Base-by-base conservation (phyloP, 257 asterid genomes). In the Solanum acaule region DNA sequence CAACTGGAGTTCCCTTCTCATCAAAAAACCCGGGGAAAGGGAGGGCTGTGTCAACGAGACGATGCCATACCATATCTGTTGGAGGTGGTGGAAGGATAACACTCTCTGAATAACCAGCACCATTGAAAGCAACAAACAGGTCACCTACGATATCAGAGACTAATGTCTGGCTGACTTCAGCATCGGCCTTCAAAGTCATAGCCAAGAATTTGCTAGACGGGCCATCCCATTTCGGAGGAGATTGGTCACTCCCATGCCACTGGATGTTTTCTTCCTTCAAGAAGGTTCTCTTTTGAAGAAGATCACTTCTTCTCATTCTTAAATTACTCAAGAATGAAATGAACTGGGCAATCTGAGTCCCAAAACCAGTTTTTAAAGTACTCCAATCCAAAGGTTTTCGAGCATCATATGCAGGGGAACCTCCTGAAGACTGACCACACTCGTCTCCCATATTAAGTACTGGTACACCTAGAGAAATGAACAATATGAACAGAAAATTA, bases 401-500 rank as follows among this genome's bases (percentile, higher is more conserved):
- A 84, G 94, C 94, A 25, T 88, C 75, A 56, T 92, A 90, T 75
- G 88, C 88, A 8, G 87, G 90, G 89, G 95, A 93, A 20, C 98
- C 99, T 70, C 93, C 90, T 6, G 89, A 87, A 37, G 99, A 96
- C 88, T 88, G 98, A 89, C 99, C 99, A 86, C 98, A 96, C 89
- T 97, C 99, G 88, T 97, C 98, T 61, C 99, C 99, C 99, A 96
- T 97, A 95, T 93, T 96, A n/a, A 97, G 94, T 52, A 97, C 93
- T 3, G 99, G 99, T 86, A 96, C 96, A 4, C 99, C 99, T 86
- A 92, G 85, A 33, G 98, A 96, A 88, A 96, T 86, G 82, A 95
- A 96, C 89, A 97, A 79, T 37, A 94, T 90, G 90, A 97, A 96
- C 87, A 95, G 91, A 83, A 91, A 95, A 79, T 96, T 97, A 20